Evolutionary conservation across 2,329 filamentous ascomycete species (phyloP).

Genomic region (Fusarium odoratissimum): DNA sequence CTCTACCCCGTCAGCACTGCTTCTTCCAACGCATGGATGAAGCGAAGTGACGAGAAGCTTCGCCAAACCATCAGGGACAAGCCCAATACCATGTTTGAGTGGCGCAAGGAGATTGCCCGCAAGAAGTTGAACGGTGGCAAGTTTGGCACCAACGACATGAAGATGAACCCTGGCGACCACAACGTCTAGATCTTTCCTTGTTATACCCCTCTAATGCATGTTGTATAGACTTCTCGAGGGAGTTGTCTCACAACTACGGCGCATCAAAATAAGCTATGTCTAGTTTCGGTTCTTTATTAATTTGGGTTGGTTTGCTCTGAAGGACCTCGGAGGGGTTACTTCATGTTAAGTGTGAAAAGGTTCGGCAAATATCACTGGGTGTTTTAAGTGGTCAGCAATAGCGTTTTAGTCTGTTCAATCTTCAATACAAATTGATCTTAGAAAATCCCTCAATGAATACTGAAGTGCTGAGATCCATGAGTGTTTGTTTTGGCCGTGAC

Average conservation of each 20-base stretch:
- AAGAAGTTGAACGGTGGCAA: slow-evolving; percentile 33
- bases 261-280: slow-evolving; percentile 40
- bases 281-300: slow-evolving; percentile 28
- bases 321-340: slow-evolving; percentile 1
- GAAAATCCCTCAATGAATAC: too few relatives aligned
- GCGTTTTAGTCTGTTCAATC: slow-evolving; percentile 29
- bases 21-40: slow-evolving; percentile 53
- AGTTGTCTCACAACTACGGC: slow-evolving; percentile 35
- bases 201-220: slow-evolving; percentile 36
- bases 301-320: slow-evolving; percentile 26
- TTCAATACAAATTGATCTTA: slow-evolving; percentile 25
- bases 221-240: slow-evolving; percentile 23
- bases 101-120: slow-evolving; percentile 40
- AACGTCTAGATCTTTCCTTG: slow-evolving; percentile 36
- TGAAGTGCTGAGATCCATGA: too few relatives aligned
- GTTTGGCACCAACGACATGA: slow-evolving; percentile 17
- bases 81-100: slow-evolving; percentile 52
- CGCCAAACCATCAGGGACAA: slow-evolving; percentile 55
- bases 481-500: background rate
- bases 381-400: slow-evolving; percentile 19
- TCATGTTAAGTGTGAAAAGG: slow-evolving; percentile 9
- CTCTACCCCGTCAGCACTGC: slow-evolving; percentile 66
- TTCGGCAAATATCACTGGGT: slow-evolving; percentile 25
- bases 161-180: slow-evolving; percentile 33
- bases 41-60: slow-evolving; percentile 55